Conservation (phyloP, 208 protist genomes). For the Trypanosoma caninum region DNA sequence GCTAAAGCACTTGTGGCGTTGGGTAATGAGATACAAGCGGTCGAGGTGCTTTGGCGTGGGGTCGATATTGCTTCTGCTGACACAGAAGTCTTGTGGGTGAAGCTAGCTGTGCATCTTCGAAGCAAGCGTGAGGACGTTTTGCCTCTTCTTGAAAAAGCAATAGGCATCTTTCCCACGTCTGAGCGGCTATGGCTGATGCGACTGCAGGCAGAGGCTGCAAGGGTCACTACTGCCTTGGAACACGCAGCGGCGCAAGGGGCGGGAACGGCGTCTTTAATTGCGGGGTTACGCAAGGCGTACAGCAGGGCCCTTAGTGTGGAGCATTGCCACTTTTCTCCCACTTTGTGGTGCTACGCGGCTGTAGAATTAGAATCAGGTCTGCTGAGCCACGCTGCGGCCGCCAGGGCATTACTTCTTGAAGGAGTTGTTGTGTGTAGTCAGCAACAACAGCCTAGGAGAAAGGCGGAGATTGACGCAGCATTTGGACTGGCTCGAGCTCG, state of each 20-base stretch:
- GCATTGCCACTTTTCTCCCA: slow-evolving; percentile 41
- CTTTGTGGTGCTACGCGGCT: slow-evolving; percentile 71
- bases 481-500: slow-evolving; percentile 43
- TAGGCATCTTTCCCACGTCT: slow-evolving; percentile 41
- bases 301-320: slow-evolving; percentile 29
- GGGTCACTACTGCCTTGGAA: slow-evolving; percentile 2
- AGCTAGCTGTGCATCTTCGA: slow-evolving; percentile 55
- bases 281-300: slow-evolving; percentile 44
- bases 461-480: slow-evolving; percentile 16
- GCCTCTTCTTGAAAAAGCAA: slow-evolving; percentile 24
- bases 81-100: slow-evolving; percentile 54
- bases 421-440: slow-evolving; percentile 14
- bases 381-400: slow-evolving; percentile 24
- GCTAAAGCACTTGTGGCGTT: slow-evolving; percentile 44
- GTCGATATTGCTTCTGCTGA: slow-evolving; percentile 16
- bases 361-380: slow-evolving; percentile 47
- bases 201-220: slow-evolving; percentile 38
- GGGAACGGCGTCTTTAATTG: slow-evolving; percentile 12
- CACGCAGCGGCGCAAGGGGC: slow-evolving; percentile 1
- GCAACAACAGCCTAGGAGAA: slow-evolving; percentile 1
- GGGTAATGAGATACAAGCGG: slow-evolving; percentile 29
- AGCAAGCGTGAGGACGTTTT: slow-evolving; percentile 27
- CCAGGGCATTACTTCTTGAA: slow-evolving; percentile 23
- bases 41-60: slow-evolving; percentile 31
- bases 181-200: slow-evolving; percentile 66